These are phyloP conservation scores for Hericium rajendrae DNA, from an alignment of 768 basidiomycete species.

Conservation along the genomic window DNA sequence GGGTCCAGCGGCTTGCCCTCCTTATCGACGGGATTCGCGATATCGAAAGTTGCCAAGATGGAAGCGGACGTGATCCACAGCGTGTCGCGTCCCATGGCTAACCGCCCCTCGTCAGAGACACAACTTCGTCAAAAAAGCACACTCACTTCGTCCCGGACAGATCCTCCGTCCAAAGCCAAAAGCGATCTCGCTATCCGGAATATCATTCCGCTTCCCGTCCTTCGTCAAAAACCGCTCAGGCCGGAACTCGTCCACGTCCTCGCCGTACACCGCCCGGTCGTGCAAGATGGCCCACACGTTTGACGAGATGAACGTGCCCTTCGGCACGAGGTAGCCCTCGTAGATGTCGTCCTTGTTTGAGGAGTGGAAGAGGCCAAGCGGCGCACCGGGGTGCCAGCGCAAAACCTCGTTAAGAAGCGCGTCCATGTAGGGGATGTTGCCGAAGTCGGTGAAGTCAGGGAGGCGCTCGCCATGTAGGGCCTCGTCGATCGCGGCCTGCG, in stretches of 20 bases:
- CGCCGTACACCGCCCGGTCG: neutral
- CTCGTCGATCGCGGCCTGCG: neutral
- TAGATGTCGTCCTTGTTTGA: neutral
- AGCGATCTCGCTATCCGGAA: neutral
- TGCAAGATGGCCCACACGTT: neutral
- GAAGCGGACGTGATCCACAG: conserved; percentile 11
- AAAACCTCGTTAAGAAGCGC: neutral
- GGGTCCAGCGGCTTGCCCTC: conserved; percentile 9
- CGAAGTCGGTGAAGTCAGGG: neutral
- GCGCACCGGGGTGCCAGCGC: neutral
- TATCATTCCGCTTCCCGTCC: neutral
- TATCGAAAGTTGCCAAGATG: conserved; percentile 11
- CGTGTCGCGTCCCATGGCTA: conserved; percentile 12
- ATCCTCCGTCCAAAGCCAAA: conserved; percentile 7
- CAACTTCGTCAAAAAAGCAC: neutral
- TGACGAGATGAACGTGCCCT: neutral
- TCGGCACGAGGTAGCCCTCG: neutral
- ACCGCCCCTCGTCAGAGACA: neutral
- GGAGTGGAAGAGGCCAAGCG: neutral
- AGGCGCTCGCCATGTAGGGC: neutral
- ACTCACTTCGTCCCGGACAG: neutral
- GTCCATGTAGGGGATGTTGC: neutral
- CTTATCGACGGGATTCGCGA: conserved; percentile 8
- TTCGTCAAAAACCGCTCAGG: conserved; percentile 21
- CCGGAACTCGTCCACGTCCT: conserved; percentile 11